Percentiles rank a stretch among this genome's conserved stretches.
Conservation (phyloP, 2,329 filamentous ascomycete genomes). For the Metarhizium brunneum region DNA sequence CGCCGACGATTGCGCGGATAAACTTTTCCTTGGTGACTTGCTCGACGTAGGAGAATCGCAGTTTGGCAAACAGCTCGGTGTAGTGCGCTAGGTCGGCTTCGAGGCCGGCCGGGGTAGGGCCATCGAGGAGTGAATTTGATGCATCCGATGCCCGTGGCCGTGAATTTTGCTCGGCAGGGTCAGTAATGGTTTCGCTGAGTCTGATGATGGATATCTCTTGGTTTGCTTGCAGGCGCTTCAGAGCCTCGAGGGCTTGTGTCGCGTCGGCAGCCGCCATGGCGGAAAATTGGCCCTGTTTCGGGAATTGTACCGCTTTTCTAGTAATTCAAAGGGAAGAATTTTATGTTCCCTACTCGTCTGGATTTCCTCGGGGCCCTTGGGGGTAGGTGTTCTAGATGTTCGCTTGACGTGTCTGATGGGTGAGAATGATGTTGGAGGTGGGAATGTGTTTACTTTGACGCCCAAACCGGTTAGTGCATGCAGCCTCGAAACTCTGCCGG, state of each 20-base stretch:
- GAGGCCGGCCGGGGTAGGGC: slow-evolving; percentile 64
- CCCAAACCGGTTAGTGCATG: slow-evolving; percentile 6
- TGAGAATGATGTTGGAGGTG: background rate
- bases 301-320: background rate
- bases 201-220: slow-evolving; percentile 65
- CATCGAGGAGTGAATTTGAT: slow-evolving; percentile 54
- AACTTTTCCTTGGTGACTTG: slow-evolving; percentile 99
- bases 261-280: slow-evolving; percentile 24
- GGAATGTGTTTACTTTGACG: slow-evolving; percentile 8
- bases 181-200: slow-evolving; percentile 65
- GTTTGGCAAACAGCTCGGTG: slow-evolving; percentile 89
- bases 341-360: no score
- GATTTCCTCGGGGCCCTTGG: background rate
- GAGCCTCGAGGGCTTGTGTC: slow-evolving; percentile 33
- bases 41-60: slow-evolving; percentile 95
- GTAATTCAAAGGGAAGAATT: background rate
- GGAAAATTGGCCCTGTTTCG: background rate
- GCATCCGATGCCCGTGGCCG: slow-evolving; percentile 60
- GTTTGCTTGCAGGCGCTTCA: slow-evolving; percentile 44
- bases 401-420: background rate
- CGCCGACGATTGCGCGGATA: slow-evolving; percentile 82
- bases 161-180: slow-evolving; percentile 30
- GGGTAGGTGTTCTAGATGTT: background rate
- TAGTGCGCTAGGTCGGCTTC: slow-evolving; percentile 83
- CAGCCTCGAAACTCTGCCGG: background rate